A percentile compares a stretch with the other conserved stretches of the same genome.
Conservation (phyloP, 257 asterid genomes). For the Galeopsis tetrahit region DNA sequence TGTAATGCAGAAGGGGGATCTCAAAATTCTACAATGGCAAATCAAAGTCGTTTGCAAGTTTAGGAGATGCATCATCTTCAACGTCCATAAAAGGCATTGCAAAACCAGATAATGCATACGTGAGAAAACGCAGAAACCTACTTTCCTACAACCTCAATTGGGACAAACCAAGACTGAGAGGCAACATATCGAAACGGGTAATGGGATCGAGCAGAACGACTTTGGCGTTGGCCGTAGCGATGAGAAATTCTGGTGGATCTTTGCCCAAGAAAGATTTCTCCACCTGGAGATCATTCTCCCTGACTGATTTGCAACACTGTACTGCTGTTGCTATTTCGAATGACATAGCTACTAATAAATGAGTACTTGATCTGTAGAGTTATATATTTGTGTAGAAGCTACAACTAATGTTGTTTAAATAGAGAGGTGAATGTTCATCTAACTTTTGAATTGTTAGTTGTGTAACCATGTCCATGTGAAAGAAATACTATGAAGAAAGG, state of each 20-base stretch:
- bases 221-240: slow-evolving; percentile 59
- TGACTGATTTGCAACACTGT: slow-evolving; percentile 67
- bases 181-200: slow-evolving; percentile 57
- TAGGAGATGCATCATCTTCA: slow-evolving; percentile 55
- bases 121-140: slow-evolving; percentile 60
- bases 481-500: not conserved
- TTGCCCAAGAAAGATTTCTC: slow-evolving; percentile 40
- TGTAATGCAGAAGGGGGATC: slow-evolving; percentile 63
- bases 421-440: slow-evolving; percentile 15
- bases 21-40: slow-evolving; percentile 83
- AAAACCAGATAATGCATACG: slow-evolving; percentile 67
- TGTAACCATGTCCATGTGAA: not conserved
- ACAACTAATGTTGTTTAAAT: not conserved
- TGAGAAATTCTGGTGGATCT: slow-evolving; percentile 38
- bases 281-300: slow-evolving; percentile 64
- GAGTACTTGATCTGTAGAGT: slow-evolving; percentile 1
- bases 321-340: slow-evolving; percentile 28
- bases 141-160: slow-evolving; percentile 49
- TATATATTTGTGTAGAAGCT: not conserved
- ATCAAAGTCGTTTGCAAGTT: slow-evolving; percentile 81
- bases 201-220: slow-evolving; percentile 42
- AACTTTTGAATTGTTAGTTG: slow-evolving; percentile 8
- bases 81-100: slow-evolving; percentile 53
- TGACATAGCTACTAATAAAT: slow-evolving; percentile 30
- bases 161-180: slow-evolving; percentile 50